Base-by-base conservation (phyloP, 2,329 filamentous ascomycete species). In the Colletotrichum godetiae region DNA sequence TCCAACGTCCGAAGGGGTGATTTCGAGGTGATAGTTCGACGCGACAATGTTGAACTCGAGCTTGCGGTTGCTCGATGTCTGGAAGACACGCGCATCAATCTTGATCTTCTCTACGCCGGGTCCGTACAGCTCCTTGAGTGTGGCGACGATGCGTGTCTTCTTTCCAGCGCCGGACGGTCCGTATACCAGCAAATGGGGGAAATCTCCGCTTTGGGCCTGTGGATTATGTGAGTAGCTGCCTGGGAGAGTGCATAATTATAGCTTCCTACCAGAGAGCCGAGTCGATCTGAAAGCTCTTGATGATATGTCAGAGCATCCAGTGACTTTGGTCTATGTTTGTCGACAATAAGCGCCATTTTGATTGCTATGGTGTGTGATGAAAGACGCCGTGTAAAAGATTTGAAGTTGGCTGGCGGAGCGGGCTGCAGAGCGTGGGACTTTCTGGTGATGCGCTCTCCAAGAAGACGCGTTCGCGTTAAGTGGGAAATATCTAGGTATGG, bases 91-190 rank as follows among this genome's bases (percentile, higher is more conserved):
- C 13, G 95, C 94, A 81, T 99, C 97, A 84, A 99, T 98, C 86
- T 98, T 98, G 88, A 99, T 99, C 88, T 98, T 98, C 81, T 99
- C 97, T n/a, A 98, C 97, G 56, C 97, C 96, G 0, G 96, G 92
- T 0, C 97, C 97, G 83, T 97, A 99, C 8, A 99, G 89, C 80
- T 98, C 96, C 82, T 98, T 97, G 4, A 99, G 86, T 0, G 96
- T 98, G 19, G 97, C 95, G 22, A 98, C 95, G 77, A 98, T 97
- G 56, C 97, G 92, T 1, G 97, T 99, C 85, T 99, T 99, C 84
- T 99, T 99, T 77, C 97, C 97, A 5, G 97, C 97, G 42, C 97
- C 97, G 0, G 96, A 98, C 1, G 97, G 97, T 0, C 97, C 97
- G 81, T 98, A 99, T 76, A 99, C 94, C 75, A 99, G 93, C 59